These are phyloP conservation scores for Globisporangium parvum DNA, from an alignment of 352 stramenopile genomes.

Conservation along the genomic window DNA sequence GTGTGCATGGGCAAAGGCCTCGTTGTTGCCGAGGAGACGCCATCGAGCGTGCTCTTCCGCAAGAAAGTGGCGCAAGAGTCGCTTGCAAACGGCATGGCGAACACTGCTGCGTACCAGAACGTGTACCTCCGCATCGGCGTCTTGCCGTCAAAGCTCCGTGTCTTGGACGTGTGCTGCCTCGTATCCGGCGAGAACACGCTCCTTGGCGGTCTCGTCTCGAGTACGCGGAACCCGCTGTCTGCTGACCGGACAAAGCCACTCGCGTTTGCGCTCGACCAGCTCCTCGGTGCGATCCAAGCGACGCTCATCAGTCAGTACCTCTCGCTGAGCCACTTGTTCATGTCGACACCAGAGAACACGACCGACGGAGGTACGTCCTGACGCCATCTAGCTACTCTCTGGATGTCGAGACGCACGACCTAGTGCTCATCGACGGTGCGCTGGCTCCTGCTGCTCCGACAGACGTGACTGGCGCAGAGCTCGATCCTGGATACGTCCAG, in stretches of 20 bases:
- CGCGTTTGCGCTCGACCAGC: slow-evolving; percentile 51
- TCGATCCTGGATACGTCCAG: slow-evolving; percentile 66
- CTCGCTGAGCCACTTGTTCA: slow-evolving; percentile 66
- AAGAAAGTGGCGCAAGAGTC: slow-evolving; percentile 58
- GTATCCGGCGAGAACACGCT: slow-evolving; percentile 64
- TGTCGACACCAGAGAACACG: slow-evolving; percentile 69
- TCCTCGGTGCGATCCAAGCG: slow-evolving; percentile 63
- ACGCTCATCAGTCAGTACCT: slow-evolving; percentile 64
- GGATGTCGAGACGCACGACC: neutral
- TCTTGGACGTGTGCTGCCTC: slow-evolving; percentile 60
- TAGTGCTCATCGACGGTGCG: no score
- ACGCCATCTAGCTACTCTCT: neutral
- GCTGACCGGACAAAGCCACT: slow-evolving; percentile 33
- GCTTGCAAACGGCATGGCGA: slow-evolving; percentile 58
- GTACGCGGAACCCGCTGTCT: slow-evolving; percentile 26
- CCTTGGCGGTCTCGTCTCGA: slow-evolving; percentile 46
- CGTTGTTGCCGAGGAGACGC: slow-evolving; percentile 44
- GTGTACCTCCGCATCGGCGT: slow-evolving; percentile 69
- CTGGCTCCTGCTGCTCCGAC: slow-evolving; percentile 5
- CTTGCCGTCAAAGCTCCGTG: slow-evolving; percentile 68
- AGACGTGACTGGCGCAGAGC: slow-evolving; percentile 32
- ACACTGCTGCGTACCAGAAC: slow-evolving; percentile 65
- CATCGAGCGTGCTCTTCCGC: slow-evolving; percentile 62
- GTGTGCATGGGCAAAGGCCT: slow-evolving; percentile 75
- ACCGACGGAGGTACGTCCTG: slow-evolving; percentile 36